Percentiles rank a stretch among this genome's conserved stretches.
Evolutionary conservation across 83 land plant species (phyloP).

Genomic region (Diphasiastrum complanatum): DNA sequence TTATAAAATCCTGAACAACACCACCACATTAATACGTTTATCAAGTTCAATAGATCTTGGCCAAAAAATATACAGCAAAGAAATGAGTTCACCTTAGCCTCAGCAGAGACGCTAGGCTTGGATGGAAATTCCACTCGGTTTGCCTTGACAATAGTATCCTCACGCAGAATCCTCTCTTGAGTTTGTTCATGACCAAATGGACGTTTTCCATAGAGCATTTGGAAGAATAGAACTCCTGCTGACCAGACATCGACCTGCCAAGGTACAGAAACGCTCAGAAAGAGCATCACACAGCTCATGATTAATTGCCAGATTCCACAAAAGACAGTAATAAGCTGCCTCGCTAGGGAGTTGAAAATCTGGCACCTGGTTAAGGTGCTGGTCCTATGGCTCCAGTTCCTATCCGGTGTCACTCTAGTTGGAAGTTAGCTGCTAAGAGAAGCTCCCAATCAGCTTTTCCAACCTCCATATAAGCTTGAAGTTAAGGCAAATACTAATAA

Average conservation of each 20-base stretch:
- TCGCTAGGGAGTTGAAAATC: no score
- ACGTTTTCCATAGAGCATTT: slow-evolving; percentile 91
- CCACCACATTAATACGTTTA: background rate
- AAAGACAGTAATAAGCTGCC: no score
- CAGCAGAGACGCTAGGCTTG: slow-evolving; percentile 77
- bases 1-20: slow-evolving; percentile 67
- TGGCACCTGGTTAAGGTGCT: no score
- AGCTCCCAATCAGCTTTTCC: no score
- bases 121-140: slow-evolving; percentile 91
- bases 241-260: slow-evolving; percentile 98
- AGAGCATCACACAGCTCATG: no score
- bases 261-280: no score
- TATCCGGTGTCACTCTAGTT: no score
- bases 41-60: background rate
- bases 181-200: slow-evolving; percentile 97
- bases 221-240: slow-evolving; percentile 84
- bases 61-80: background rate
- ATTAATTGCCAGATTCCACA: no score
- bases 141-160: slow-evolving; percentile 92
- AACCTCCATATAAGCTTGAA: no score
- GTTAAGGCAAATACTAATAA: no score
- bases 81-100: slow-evolving; percentile 69
- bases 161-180: slow-evolving; percentile 87
- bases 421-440: no score
- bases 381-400: no score